Evolutionary conservation across 495 filamentous ascomycete species (phyloP).

Genomic region (Aspergillus wentii): DNA sequence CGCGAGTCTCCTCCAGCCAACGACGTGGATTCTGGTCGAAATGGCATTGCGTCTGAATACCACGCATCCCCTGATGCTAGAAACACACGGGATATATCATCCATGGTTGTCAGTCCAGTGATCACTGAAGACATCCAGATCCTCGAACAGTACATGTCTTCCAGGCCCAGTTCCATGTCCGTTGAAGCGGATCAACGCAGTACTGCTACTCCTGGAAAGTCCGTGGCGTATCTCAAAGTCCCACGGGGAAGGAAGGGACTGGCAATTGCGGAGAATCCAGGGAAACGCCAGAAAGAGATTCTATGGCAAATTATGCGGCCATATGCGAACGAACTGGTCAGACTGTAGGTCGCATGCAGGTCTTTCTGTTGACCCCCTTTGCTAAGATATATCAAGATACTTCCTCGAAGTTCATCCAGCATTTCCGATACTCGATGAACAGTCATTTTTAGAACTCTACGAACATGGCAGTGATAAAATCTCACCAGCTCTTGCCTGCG

Average conservation of each 20-base stretch:
- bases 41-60: conserved; percentile 2
- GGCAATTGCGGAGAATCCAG: conserved; percentile 25
- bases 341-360: conserved; percentile 24
- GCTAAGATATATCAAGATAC: conserved; percentile 13
- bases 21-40: conserved; percentile 8
- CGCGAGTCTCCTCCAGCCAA: no score
- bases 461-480: conserved; percentile 16
- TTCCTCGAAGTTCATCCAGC: conserved; percentile 29
- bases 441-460: conserved; percentile 18
- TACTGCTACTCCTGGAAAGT: conserved; percentile 5
- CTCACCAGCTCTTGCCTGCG: conserved; percentile 25
- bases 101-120: conserved; percentile 22
- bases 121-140: conserved; percentile 22
- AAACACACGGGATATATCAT: no score
- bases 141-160: conserved; percentile 25
- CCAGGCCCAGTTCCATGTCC: conserved; percentile 5
- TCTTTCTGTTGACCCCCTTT: background rate
- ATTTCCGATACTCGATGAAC: conserved; percentile 32
- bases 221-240: conserved; percentile 16
- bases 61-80: conserved; percentile 10
- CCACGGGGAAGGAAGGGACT: conserved; percentile 19
- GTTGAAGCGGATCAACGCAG: background rate
- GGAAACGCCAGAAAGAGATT: conserved; percentile 9
- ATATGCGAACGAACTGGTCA: conserved; percentile 22
- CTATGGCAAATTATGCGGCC: conserved; percentile 20